Evolutionary conservation across 768 basidiomycete species (phyloP).

Genomic region (Cystofilobasidium bisporidii): DNA sequence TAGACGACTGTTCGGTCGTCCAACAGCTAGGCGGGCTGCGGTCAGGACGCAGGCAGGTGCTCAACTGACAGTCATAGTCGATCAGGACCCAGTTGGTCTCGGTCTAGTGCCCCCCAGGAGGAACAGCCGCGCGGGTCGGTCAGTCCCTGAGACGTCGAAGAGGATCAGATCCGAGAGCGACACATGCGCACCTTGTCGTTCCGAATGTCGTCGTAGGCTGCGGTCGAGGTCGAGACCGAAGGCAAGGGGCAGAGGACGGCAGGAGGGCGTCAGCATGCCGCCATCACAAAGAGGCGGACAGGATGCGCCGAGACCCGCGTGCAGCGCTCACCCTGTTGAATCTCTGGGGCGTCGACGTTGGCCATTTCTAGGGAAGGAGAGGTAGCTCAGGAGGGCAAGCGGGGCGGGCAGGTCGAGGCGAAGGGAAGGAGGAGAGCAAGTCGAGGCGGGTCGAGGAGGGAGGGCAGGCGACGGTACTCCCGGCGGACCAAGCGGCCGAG

Average conservation of each 20-base stretch:
- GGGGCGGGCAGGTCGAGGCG: too few species aligned
- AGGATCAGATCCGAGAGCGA: too few species aligned
- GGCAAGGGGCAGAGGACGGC: background rate
- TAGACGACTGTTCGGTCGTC: too few species aligned
- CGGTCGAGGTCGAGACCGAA: background rate
- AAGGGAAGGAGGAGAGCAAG: background rate
- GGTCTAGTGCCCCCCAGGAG: too few species aligned
- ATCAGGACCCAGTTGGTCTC: slow-evolving; percentile 83
- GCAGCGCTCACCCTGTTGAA: slow-evolving; percentile 5
- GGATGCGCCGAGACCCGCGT: background rate
- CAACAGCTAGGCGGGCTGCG: too few species aligned
- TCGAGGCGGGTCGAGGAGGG: background rate
- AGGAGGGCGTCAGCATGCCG: background rate
- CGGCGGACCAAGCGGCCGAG: too few species aligned
- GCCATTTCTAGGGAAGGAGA: slow-evolving; percentile 7
- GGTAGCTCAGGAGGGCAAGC: background rate
- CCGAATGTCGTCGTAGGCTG: slow-evolving; percentile 81
- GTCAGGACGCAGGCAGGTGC: background rate
- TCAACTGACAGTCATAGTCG: slow-evolving; percentile 62
- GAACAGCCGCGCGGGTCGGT: background rate
- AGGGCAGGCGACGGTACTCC: too few species aligned
- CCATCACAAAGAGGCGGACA: background rate
- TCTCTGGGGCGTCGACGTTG: slow-evolving; percentile 23
- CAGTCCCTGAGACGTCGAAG: background rate
- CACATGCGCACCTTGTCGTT: slow-evolving; percentile 51